Conservation (phyloP, 1,284 basidiomycete species). For the Bondarzewia mesenterica region DNA sequence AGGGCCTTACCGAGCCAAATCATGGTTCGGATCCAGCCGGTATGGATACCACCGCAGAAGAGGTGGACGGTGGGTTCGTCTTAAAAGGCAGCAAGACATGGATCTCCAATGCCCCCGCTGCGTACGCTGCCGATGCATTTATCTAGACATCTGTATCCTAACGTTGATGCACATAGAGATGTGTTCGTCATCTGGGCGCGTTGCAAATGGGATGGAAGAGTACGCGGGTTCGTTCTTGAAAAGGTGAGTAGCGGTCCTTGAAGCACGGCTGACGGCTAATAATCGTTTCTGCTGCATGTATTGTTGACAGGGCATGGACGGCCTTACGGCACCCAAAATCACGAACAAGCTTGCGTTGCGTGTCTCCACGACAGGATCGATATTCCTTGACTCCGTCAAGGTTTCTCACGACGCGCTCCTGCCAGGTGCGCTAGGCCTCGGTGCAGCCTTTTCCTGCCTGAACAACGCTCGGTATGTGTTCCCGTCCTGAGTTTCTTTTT, state of each 20-base stretch:
- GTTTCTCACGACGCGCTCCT: slow-evolving; percentile 68
- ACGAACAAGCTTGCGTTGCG: slow-evolving; percentile 91
- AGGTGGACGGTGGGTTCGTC: slow-evolving; percentile 78
- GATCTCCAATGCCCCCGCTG: slow-evolving; percentile 89
- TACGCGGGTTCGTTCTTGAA: slow-evolving; percentile 90
- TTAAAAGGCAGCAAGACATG: slow-evolving; percentile 93
- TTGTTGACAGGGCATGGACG: slow-evolving; percentile 60
- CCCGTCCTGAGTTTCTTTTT: background rate
- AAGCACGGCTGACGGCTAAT: background rate
- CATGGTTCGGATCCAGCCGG: slow-evolving; percentile 91
- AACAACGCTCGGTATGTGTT: slow-evolving; percentile 70
- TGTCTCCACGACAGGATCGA: slow-evolving; percentile 86
- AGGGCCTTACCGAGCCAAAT: slow-evolving; percentile 94
- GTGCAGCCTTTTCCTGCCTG: slow-evolving; percentile 84
- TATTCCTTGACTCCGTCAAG: slow-evolving; percentile 85
- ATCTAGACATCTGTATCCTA: too few relatives aligned
- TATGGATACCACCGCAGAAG: slow-evolving; percentile 91
- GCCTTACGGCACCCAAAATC: slow-evolving; percentile 83
- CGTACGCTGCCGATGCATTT: slow-evolving; percentile 57
- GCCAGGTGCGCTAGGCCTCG: slow-evolving; percentile 68
- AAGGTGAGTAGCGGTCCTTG: slow-evolving; percentile 42
- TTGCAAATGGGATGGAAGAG: slow-evolving; percentile 89
- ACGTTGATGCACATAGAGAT: too few relatives aligned
- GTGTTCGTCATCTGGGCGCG: slow-evolving; percentile 92
- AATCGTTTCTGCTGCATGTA: background rate